Percentiles rank a stretch among this genome's conserved stretches.
These are phyloP conservation scores for Suillus occidentalis DNA, from an alignment of 768 basidiomycete genomes.

Conservation along the genomic window DNA sequence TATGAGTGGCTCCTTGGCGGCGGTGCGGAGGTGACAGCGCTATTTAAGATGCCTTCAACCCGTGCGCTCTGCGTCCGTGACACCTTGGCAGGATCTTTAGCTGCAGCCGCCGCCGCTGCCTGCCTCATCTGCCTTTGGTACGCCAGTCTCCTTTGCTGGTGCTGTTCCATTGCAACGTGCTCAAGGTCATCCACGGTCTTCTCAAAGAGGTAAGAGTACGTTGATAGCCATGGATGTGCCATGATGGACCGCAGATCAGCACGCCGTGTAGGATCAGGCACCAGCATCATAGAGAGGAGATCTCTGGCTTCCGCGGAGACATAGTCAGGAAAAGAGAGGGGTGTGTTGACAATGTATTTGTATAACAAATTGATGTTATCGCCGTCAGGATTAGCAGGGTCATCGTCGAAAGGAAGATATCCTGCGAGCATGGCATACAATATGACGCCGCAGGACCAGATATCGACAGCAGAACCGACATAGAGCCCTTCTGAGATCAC, in stretches of 20 bases:
- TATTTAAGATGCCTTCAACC: constrained; percentile 43
- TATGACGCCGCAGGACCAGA: constrained; percentile 96
- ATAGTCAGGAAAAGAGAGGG: constrained; percentile 96
- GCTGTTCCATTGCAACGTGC: constrained; percentile 75
- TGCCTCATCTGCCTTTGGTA: constrained; percentile 81
- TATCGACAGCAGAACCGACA: constrained; percentile 96
- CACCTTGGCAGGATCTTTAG: constrained; percentile 30
- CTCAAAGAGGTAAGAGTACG: constrained; percentile 51
- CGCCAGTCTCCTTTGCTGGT: constrained; percentile 77
- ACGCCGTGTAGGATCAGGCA: constrained; percentile 83
- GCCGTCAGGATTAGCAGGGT: constrained; percentile 97
- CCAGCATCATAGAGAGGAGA: constrained; percentile 88
- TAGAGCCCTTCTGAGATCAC: constrained; percentile 97
- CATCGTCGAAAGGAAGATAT: constrained; percentile 99
- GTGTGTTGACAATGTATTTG: constrained; percentile 98
- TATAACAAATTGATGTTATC: constrained; percentile 99
- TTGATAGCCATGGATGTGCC: constrained; percentile 82
- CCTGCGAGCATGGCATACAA: constrained; percentile 96
- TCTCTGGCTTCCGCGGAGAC: constrained; percentile 82
- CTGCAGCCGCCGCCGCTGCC: constrained; percentile 37
- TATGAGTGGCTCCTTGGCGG: constrained; percentile 43
- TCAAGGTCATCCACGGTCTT: constrained; percentile 79
- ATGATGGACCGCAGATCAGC: constrained; percentile 79
- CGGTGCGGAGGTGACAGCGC: constrained; percentile 32
- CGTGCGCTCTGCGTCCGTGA: constrained; percentile 57